phyloP scores from a whole-genome alignment of 1,139 yeast species.

The Kodamaea arcana region DNA sequence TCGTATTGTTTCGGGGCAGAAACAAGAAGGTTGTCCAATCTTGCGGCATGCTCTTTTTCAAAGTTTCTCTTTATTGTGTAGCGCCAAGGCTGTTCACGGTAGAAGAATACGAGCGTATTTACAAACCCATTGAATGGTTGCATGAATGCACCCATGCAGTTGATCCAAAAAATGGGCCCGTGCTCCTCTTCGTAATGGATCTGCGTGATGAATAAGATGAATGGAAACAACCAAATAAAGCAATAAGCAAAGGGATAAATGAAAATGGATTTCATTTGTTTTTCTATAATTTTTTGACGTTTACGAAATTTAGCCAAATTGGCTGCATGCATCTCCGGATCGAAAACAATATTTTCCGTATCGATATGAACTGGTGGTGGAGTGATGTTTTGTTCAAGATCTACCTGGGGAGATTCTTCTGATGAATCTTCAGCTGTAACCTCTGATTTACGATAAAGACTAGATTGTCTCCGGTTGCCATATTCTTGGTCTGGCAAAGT shows the following conservation, averaged over 20 bases:
- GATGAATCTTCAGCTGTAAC: slow-evolving; percentile 2
- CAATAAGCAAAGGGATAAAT: slow-evolving; percentile 81
- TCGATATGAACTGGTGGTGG: slow-evolving; percentile 12
- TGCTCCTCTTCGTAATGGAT: slow-evolving; percentile 43
- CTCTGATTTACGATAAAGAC: slow-evolving; percentile 20
- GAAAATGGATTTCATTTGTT: slow-evolving; percentile 76
- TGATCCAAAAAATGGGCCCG: slow-evolving; percentile 61
- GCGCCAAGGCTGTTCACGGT: slow-evolving; percentile 77
- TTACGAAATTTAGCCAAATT: slow-evolving; percentile 56
- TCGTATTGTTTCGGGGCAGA: slow-evolving; percentile 7
- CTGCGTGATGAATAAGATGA: slow-evolving; percentile 65
- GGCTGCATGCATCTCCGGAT: slow-evolving; percentile 51
- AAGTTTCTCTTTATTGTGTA: slow-evolving; percentile 42
- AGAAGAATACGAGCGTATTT: slow-evolving; percentile 70
- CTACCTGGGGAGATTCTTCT: background rate
- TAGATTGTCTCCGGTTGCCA: slow-evolving; percentile 4
- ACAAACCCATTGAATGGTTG: slow-evolving; percentile 79
- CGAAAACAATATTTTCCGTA: slow-evolving; percentile 17
- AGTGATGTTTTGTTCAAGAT: slow-evolving; percentile 3
- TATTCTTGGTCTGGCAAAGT: slow-evolving; percentile 23
- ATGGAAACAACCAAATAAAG: slow-evolving; percentile 77
- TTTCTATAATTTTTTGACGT: slow-evolving; percentile 63
- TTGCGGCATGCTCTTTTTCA: slow-evolving; percentile 29
- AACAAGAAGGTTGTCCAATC: slow-evolving; percentile 22
- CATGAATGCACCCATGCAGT: slow-evolving; percentile 65